Evolutionary conservation across 495 filamentous ascomycete genomes (phyloP).

Genomic region (Collariella sp.): DNA sequence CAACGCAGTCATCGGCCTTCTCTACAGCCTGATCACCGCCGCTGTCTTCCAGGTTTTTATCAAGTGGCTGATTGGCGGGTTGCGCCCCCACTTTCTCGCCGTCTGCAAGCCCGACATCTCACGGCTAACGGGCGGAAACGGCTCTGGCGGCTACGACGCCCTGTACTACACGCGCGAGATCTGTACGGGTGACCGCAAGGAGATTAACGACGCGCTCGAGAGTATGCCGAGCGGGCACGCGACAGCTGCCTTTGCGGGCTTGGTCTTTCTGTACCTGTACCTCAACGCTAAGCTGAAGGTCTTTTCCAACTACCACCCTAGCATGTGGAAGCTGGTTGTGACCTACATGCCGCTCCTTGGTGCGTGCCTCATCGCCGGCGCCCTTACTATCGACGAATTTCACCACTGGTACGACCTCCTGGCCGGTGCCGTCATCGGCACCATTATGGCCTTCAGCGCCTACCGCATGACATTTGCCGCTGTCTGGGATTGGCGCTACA

Average conservation of each 20-base stretch:
- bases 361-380: slow-evolving; percentile 47
- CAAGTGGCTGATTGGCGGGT: slow-evolving; percentile 8
- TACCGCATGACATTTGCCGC: slow-evolving; percentile 52
- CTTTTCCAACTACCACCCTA: slow-evolving; percentile 49
- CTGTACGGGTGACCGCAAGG: slow-evolving; percentile 35
- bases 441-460: slow-evolving; percentile 44
- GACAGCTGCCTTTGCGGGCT: slow-evolving; percentile 48
- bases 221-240: slow-evolving; percentile 55
- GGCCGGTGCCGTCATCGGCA: slow-evolving; percentile 50
- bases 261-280: slow-evolving; percentile 49
- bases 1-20: slow-evolving; percentile 51
- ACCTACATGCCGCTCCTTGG: slow-evolving; percentile 44
- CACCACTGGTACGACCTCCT: slow-evolving; percentile 56
- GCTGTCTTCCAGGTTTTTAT: slow-evolving; percentile 48
- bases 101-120: slow-evolving; percentile 47
- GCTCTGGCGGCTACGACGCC: slow-evolving; percentile 31
- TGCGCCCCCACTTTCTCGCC: slow-evolving; percentile 48
- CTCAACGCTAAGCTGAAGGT: slow-evolving; percentile 58
- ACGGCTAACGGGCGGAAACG: slow-evolving; percentile 21
- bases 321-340: slow-evolving; percentile 29
- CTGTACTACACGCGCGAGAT: slow-evolving; percentile 44
- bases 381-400: slow-evolving; percentile 52
- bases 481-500: slow-evolving; percentile 51
- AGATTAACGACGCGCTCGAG: slow-evolving; percentile 40
- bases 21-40: slow-evolving; percentile 53